These are phyloP conservation scores for Penstemon eatonii DNA, from an alignment of 257 asterid genomes.

Conservation along the genomic window DNA sequence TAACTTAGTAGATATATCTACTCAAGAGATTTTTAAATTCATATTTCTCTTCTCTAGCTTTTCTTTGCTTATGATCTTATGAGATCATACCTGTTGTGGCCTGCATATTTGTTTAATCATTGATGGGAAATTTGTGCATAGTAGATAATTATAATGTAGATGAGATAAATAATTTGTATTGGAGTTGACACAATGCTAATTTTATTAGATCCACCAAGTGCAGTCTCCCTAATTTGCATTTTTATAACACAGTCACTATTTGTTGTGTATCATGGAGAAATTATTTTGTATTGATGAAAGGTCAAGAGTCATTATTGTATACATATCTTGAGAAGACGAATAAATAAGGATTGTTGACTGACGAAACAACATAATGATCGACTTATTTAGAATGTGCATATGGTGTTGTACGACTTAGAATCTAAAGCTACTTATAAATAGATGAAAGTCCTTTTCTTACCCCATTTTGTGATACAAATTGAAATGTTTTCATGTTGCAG, in stretches of 20 bases:
- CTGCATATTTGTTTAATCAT: not conserved
- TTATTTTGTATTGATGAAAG: constrained; percentile 1
- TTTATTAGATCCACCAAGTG: not conserved
- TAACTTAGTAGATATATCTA: not conserved
- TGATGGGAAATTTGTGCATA: constrained; percentile 11
- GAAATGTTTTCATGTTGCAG: constrained; percentile 46
- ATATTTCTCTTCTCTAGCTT: not conserved
- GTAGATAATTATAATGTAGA: not conserved
- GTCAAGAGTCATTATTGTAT: not conserved
- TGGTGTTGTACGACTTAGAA: not conserved
- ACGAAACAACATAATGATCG: not conserved
- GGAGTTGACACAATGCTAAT: not conserved
- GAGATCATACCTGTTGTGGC: not conserved
- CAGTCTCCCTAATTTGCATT: not conserved
- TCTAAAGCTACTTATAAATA: not conserved
- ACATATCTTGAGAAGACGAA: not conserved
- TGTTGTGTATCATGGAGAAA: not conserved
- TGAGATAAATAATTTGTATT: not conserved
- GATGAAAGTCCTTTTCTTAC: not conserved
- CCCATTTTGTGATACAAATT: constrained; percentile 8
- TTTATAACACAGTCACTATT: not conserved
- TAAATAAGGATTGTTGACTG: constrained; percentile 6
- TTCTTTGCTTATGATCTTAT: not conserved
- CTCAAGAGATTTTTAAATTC: not conserved
- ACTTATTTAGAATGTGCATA: constrained; percentile 12